A percentile compares a stretch with the other conserved stretches of the same genome.
Conservation (phyloP, 2,329 filamentous ascomycete genomes). For the Botryosphaeria dothidea region DNA sequence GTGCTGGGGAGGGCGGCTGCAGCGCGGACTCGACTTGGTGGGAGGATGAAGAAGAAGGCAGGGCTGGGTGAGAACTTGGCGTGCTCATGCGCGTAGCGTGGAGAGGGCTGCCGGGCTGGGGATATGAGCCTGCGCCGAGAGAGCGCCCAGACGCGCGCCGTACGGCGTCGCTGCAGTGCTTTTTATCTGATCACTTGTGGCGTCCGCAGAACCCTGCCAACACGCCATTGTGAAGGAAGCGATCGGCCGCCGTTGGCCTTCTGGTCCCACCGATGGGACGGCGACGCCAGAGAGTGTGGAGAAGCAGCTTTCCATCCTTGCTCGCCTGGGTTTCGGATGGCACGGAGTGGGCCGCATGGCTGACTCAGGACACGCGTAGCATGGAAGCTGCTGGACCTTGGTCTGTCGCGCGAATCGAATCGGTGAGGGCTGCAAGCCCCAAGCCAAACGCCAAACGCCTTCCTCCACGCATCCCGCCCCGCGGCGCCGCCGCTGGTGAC, state of each 20-base stretch:
- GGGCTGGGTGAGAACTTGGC: constrained; percentile 9
- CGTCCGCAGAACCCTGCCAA: constrained; percentile 15
- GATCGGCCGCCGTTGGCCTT: constrained; percentile 20
- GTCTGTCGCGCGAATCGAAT: constrained; percentile 11
- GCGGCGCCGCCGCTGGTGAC: not conserved
- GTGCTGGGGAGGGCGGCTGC: not conserved
- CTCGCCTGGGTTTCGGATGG: constrained; percentile 12
- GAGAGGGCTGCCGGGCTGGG: constrained; percentile 16
- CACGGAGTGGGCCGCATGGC: constrained; percentile 13
- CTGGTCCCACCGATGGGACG: constrained; percentile 14
- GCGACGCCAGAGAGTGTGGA: constrained; percentile 15
- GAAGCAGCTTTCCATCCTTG: constrained; percentile 16
- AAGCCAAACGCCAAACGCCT: constrained; percentile 5
- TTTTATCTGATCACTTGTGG: constrained; percentile 20
- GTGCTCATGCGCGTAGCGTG: constrained; percentile 15
- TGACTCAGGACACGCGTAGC: constrained; percentile 8
- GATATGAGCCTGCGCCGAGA: constrained; percentile 17
- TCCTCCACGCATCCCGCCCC: not conserved
- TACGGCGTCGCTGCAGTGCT: constrained; percentile 15
- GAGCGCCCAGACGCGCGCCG: constrained; percentile 11
- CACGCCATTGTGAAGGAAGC: constrained; percentile 11
- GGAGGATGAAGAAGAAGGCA: constrained; percentile 13
- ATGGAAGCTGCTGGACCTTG: constrained; percentile 15
- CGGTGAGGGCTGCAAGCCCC: not conserved
- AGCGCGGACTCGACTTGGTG: not conserved